Conservation (phyloP, 352 stramenopile genomes). For the Phytopythium delawarense region DNA sequence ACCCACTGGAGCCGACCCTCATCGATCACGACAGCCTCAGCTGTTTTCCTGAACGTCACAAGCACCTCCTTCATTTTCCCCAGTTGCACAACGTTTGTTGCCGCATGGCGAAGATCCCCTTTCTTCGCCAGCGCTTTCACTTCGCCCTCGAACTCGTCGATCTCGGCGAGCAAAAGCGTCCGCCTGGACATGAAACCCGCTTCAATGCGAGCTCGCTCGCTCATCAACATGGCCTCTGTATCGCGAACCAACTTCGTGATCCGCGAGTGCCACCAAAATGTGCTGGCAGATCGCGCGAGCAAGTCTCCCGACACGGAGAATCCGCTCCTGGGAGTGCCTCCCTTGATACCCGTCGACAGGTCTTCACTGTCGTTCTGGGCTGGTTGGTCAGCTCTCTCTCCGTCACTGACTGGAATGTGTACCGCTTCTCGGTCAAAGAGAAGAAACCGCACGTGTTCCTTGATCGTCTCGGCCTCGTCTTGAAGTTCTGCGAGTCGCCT, state of each 20-base stretch:
- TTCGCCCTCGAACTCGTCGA: conserved; percentile 72
- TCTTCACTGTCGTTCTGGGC: neutral
- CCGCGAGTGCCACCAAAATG: conserved; percentile 57
- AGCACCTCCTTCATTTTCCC: conserved; percentile 71
- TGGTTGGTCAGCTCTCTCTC: neutral
- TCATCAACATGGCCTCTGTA: conserved; percentile 45
- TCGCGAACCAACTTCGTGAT: conserved; percentile 54
- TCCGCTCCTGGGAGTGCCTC: neutral
- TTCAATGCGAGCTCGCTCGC: conserved; percentile 65
- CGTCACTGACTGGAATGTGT: conserved; percentile 13
- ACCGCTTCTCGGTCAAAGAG: conserved; percentile 53
- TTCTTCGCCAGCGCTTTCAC: conserved; percentile 73
- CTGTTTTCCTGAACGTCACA: conserved; percentile 43
- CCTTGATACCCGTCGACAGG: neutral
- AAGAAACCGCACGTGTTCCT: conserved; percentile 59
- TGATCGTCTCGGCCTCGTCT: conserved; percentile 35
- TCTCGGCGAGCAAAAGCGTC: conserved; percentile 64
- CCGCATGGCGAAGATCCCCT: conserved; percentile 64
- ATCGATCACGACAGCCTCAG: conserved; percentile 53
- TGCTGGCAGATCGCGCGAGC: conserved; percentile 55
- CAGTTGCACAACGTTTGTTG: conserved; percentile 74
- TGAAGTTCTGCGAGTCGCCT: conserved; percentile 44
- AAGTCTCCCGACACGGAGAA: conserved; percentile 36
- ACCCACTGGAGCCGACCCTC: conserved; percentile 71
- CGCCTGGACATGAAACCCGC: conserved; percentile 63